Conservation (phyloP, 2,329 filamentous ascomycete species). For the Cryphonectria parasitica region DNA sequence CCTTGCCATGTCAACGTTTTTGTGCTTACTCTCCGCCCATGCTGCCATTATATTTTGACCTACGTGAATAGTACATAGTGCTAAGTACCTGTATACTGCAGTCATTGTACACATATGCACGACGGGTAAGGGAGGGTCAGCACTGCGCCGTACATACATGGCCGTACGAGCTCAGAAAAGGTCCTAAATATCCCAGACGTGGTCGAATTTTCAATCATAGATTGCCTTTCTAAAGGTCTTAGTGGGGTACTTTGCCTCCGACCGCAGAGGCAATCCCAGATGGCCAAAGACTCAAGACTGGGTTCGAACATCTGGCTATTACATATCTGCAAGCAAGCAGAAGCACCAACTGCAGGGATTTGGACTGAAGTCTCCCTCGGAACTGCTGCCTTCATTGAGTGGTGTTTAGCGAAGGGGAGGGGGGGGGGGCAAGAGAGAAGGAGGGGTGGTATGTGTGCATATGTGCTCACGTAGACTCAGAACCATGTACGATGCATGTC, state of each 20-base stretch:
- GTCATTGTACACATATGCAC: neutral
- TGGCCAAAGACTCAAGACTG: neutral
- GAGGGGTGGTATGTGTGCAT: too few relatives aligned
- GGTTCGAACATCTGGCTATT: neutral
- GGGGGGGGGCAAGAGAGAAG: too few relatives aligned
- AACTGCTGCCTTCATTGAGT: neutral
- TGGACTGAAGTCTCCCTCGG: neutral
- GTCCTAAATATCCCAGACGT: neutral
- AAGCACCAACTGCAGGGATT: neutral
- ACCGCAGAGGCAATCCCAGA: neutral
- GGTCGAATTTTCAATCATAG: neutral
- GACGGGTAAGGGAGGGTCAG: neutral
- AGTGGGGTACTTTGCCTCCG: neutral
- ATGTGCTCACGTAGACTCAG: neutral
- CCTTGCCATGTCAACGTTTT: neutral
- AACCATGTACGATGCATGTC: neutral
- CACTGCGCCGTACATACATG: neutral
- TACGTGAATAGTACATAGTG: neutral
- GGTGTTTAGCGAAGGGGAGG: neutral
- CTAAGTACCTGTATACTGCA: neutral
- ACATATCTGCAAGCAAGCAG: neutral
- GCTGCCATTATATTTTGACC: neutral
- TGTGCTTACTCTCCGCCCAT: neutral
- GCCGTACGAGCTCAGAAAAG: neutral
- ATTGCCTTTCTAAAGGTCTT: neutral